Evolutionary conservation across 148 eudicot species (phyloP), one percentile per base, ranked within the genome.

Genomic region (Spergularia bocconei): DNA sequence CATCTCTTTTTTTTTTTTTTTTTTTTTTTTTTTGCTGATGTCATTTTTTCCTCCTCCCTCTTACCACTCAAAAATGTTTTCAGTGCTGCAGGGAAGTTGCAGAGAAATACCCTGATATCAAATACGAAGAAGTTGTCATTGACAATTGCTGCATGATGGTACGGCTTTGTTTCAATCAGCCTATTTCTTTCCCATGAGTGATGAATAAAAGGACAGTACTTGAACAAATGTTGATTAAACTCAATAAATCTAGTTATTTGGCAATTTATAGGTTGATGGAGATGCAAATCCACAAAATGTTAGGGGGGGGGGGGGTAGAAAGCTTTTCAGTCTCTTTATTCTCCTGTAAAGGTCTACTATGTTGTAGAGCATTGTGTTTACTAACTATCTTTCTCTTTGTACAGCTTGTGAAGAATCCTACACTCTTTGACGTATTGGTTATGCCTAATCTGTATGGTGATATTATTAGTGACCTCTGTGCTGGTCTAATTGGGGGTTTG

Each of bases 1-100:
- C 11, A 14, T 48, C 53, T 48, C 53, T 53, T 14, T 29, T 51
- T 61, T 71, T 52, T 23, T 55, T 51, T 81, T 73, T 39, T 39
- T 74, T 39, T 78, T 19, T 68, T 72, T 17, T 38, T 55, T 9
- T 39, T 39, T 33, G 41, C 52, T 55, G 39, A 69, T 75, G 41
- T 33, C 23, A 41, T 69, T 74, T 21, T 70, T 38, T 77, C 33
- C 63, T 63, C 62, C 19, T 23, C 33, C 71, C 25, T 66, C 51
- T 21, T 1, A 36, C n/a, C n/a, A 29, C 4, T 44, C 5, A 6
- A 44, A 44, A 23, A 48, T 76, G 66, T 44, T 72, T 79, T 73
- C 92, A 95, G 98, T 95, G 98, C 74, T 95, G 98, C 84, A 94
- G 97, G 41, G 98, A 95, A 85, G 98, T 95, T 69, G 97, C 98